Percentiles rank a stretch among this genome's conserved stretches.
Conservation (phyloP, 164 flowering plant genomes). For the Macadamia tetraphylla region DNA sequence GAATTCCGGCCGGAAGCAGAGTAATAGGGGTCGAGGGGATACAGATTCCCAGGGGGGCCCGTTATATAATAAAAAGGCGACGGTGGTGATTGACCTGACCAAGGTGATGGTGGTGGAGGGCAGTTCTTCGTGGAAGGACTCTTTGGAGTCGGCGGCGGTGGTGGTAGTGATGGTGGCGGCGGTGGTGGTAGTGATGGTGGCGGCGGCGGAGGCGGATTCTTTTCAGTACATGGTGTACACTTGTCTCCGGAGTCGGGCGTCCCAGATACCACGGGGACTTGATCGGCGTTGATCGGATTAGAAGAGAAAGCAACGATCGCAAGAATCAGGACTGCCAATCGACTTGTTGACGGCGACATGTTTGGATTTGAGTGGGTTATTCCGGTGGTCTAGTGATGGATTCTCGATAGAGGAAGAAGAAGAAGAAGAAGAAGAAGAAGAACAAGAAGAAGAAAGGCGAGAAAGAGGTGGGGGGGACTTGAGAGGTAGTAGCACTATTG, state of each 20-base stretch:
- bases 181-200: slow-evolving; percentile 8
- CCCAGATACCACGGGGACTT: neutral
- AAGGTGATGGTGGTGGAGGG: slow-evolving; percentile 8
- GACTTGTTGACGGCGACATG: neutral
- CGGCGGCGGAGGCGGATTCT: slow-evolving; percentile 11
- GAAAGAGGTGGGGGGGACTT: too few species aligned
- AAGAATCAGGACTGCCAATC: neutral
- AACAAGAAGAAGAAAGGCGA: too few species aligned
- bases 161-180: neutral
- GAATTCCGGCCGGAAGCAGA: neutral
- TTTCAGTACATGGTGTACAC: slow-evolving; percentile 17
- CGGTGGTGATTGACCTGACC: neutral
- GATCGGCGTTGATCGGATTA: slow-evolving; percentile 2
- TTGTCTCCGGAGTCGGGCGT: slow-evolving; percentile 8
- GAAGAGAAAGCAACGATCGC: neutral
- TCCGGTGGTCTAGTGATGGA: too few species aligned
- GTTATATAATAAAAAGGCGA: slow-evolving; percentile 6
- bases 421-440: too few species aligned
- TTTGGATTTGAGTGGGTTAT: too few species aligned
- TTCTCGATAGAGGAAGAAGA: too few species aligned
- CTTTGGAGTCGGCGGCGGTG: slow-evolving; percentile 12
- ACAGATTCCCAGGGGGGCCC: slow-evolving; percentile 6
- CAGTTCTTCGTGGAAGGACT: slow-evolving; percentile 6
- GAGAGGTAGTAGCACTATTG: too few species aligned
- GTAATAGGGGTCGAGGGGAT: slow-evolving; percentile 9